Evolutionary conservation across 495 filamentous ascomycete species (phyloP).

Genomic region (Penicillium desertorum): DNA sequence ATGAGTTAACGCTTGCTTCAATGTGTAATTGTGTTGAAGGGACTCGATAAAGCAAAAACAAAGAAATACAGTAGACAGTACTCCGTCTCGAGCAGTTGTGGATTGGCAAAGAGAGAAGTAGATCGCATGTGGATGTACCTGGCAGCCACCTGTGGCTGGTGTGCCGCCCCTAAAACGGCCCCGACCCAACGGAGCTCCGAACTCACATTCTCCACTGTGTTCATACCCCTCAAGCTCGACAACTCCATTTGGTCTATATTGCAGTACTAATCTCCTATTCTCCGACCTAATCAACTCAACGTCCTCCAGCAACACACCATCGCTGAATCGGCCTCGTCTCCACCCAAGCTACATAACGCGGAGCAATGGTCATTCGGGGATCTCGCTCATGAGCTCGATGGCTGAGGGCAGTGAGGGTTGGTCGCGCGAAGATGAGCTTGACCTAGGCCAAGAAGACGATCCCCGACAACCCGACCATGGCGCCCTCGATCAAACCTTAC

Average conservation of each 20-base stretch:
- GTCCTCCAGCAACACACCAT: slow-evolving; percentile 2
- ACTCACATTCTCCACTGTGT: slow-evolving; percentile 28
- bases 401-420: slow-evolving; percentile 47
- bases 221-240: slow-evolving; percentile 28
- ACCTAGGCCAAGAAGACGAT: slow-evolving; percentile 42
- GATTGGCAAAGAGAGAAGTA: too few relatives aligned
- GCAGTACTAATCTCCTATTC: not conserved
- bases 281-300: not conserved
- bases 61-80: too few relatives aligned
- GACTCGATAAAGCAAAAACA: too few relatives aligned
- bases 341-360: slow-evolving; percentile 17
- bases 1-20: too few relatives aligned
- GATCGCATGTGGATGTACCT: not conserved
- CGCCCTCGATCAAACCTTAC: slow-evolving; percentile 18
- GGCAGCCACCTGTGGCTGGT: slow-evolving; percentile 26
- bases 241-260: slow-evolving; percentile 4
- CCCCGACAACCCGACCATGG: slow-evolving; percentile 27
- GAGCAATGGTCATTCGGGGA: slow-evolving; percentile 49
- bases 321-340: slow-evolving; percentile 16
- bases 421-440: slow-evolving; percentile 51
- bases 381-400: slow-evolving; percentile 52
- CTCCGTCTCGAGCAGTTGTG: too few relatives aligned
- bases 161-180: slow-evolving; percentile 21
- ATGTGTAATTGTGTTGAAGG: too few relatives aligned
- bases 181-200: slow-evolving; percentile 25